Evolutionary conservation across 495 filamentous ascomycete species (phyloP), one percentile per base, ranked within the genome.

Genomic region (Friedmanniomyces simplex): DNA sequence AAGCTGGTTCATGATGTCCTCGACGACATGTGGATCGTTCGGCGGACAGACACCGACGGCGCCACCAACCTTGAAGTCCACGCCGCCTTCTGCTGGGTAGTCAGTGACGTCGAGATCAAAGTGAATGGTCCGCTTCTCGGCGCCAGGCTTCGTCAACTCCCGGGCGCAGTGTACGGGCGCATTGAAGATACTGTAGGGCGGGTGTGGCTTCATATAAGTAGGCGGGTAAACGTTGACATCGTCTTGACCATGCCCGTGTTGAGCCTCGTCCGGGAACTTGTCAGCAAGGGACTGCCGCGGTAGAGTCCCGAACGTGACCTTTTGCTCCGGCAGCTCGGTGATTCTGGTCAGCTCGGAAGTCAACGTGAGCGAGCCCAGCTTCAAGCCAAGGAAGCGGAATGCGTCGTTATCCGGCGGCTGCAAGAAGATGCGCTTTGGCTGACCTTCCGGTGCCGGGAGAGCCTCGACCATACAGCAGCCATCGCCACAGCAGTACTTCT

Each of bases 61-160:
- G 37, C 93, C 93, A 46, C 93, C 93, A 18, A 98, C 93, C 61
- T 94, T 89, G 72, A 98, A 98, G 72, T 97, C 93, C 3, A 91
- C 81, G 39, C 87, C 83, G 54, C 78, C 77, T 71, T 91, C 89
- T 25, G 82, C 83, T 0, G 93, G 93, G 63, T 98, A 98, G 67
- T 95, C 83, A 26, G 93, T 97, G 43, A 98, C 87, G 63, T 97
- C 93, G 39, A 98, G 80, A 60, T 96, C 93, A 63, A 96, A 96
- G 68, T 98, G 93, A 70, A 89, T 95, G 0, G 93, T 98, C 43
- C 91, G 77, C 77, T 97, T 97, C 74, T 91, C 86, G 12, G 93
- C 93, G n/a, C 91, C 91, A n/a, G 77, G 73, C 59, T 82, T 84
- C 0, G 93, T 98, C 56, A 98, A 72, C 69, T 96, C 89, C 26